Base-by-base conservation (phyloP, 495 filamentous ascomycete species). In the Endocarpon pusillum region DNA sequence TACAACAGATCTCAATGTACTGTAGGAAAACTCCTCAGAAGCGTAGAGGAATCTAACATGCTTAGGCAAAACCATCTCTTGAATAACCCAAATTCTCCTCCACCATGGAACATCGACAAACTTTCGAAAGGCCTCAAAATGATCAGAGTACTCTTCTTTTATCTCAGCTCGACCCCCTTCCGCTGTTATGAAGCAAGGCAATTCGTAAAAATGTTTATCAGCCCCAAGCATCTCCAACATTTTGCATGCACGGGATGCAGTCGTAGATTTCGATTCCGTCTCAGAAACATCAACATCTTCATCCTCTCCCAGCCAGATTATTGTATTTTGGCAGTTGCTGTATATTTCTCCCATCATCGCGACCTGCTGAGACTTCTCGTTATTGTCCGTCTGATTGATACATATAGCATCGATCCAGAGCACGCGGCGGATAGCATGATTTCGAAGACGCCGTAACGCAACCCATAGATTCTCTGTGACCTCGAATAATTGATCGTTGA, bases 381-480 rank as follows among this genome's bases (percentile, higher is more conserved):
- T 7, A 5, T 7, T 31, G 12, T 31, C 28, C 4, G 14, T 17
- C 12, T 31, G 28, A 31, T 31, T 31, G 14, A 31, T 31, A 14
- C 28, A 31, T 14, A 31, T 4, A 14, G 28, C 28, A 31, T 31
- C 28, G 5, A 17, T 17, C 28, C 28, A 31, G 28, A 31, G 14
- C 28, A 31, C 4, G 14, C 5, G 14, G 28, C 19, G 12, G 5
- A 5, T 5, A 4, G 5, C 5, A 7, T 14, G 5, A 6, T 5
- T 7, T 14, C 28, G 14, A 6, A 31, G 4, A 17, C 19, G 12
- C 7, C 28, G 28, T 14, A 31, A 31, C 7, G 28, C 28, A 5
- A 17, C 12, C 12, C 19, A n/a, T 15, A 31, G 28, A 14, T 31
- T 31, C 12, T n/a, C 19, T 14, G 28, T 31, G 28, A 31, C 28